These are phyloP conservation scores for Globisporangium paddicum DNA, from an alignment of 352 stramenopile genomes.

Conservation along the genomic window DNA sequence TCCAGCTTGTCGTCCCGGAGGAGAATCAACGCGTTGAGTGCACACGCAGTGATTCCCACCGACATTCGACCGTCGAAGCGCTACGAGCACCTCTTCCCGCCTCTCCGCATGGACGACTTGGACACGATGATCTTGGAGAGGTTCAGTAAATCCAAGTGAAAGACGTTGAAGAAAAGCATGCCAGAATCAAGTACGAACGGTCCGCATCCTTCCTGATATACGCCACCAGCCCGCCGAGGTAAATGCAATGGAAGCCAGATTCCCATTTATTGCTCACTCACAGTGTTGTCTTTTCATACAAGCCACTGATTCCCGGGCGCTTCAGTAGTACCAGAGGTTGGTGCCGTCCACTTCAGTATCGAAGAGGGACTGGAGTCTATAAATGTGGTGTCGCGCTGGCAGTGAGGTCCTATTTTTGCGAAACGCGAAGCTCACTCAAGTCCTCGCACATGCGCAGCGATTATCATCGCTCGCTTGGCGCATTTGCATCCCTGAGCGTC, in stretches of 20 bases:
- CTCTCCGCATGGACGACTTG: slow-evolving; percentile 34
- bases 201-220: not conserved
- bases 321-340: not conserved
- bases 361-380: not conserved
- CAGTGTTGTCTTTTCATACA: not conserved
- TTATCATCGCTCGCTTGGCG: not conserved
- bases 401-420: not conserved
- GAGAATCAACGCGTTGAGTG: not conserved
- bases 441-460: not conserved
- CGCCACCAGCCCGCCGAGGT: not conserved
- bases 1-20: not conserved
- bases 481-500: not conserved
- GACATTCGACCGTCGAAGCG: slow-evolving; percentile 28
- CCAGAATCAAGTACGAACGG: not conserved
- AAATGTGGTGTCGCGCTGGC: not conserved
- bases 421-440: not conserved
- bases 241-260: not conserved
- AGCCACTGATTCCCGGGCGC: not conserved
- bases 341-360: not conserved
- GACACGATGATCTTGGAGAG: slow-evolving; percentile 26
- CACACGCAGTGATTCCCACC: not conserved
- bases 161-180: not conserved
- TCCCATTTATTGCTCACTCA: not conserved
- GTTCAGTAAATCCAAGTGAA: slow-evolving; percentile 12
- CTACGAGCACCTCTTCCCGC: slow-evolving; percentile 38